Evolutionary conservation across 2,329 filamentous ascomycete genomes (phyloP).

Genomic region (Cercospora sp.): DNA sequence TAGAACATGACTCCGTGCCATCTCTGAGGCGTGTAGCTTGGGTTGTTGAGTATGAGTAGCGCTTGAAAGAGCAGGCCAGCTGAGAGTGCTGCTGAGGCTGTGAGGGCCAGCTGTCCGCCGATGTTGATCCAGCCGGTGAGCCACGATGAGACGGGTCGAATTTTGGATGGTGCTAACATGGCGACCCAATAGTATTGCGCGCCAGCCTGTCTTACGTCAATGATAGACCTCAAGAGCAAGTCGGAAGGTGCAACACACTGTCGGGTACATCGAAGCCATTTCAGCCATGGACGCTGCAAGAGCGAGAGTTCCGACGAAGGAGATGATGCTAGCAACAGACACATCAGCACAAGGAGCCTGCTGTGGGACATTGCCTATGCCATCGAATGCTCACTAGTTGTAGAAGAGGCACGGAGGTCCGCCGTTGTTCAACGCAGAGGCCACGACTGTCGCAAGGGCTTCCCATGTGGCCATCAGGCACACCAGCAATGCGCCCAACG

Average conservation of each 20-base stretch:
- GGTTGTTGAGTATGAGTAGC: constrained; percentile 25
- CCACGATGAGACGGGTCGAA: constrained; percentile 43
- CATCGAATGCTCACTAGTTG: constrained; percentile 41
- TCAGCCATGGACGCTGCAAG: constrained; percentile 45
- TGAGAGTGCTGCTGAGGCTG: constrained; percentile 24
- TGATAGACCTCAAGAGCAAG: background rate
- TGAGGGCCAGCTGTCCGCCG: constrained; percentile 24
- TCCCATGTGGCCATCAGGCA: constrained; percentile 57
- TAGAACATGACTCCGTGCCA: constrained; percentile 34
- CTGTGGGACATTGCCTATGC: constrained; percentile 1
- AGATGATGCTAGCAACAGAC: constrained; percentile 40
- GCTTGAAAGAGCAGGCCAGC: constrained; percentile 25
- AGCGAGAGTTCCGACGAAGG: constrained; percentile 45
- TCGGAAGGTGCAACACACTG: constrained; percentile 27
- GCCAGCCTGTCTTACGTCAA: constrained; percentile 17
- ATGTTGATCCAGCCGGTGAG: constrained; percentile 34
- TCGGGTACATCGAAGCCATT: constrained; percentile 44
- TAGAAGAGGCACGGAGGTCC: constrained; percentile 52
- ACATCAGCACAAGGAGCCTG: background rate
- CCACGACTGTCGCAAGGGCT: constrained; percentile 50
- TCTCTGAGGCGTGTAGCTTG: constrained; percentile 20
- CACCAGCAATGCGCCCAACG: constrained; percentile 48
- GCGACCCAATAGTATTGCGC: constrained; percentile 53
- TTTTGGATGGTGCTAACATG: constrained; percentile 40
- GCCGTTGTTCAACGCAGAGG: constrained; percentile 47